Evolutionary conservation across 1,139 yeast genomes (phyloP), one percentile per base, ranked within the genome.

Genomic region (Sugiyamaella xylanicola): DNA sequence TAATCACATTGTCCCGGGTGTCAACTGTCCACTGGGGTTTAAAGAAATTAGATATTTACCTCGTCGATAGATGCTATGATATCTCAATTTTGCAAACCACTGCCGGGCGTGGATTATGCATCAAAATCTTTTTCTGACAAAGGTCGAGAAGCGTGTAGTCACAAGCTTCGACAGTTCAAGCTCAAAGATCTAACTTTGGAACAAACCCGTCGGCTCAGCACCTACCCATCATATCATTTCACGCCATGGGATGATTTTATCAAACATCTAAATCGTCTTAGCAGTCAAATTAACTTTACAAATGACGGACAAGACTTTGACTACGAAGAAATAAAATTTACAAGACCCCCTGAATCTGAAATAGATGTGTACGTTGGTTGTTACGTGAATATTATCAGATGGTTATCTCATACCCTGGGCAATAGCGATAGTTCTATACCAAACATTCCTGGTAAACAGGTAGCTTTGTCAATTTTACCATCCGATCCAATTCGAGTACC

Each of bases 301-400:
- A 13, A 20, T 8, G 17, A 21, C 15, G 20, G 13, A 9, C 19
- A n/a, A 7, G 16, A 29, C 22, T 47, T 46, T 32, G 55, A 52
- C 35, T 40, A 42, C 37, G 55, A 52, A 13, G 48, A 45, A 36
- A 35, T 53, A n/a, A 29, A 27, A 17, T 53, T 53, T 25, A 36
- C 56, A 11, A 22, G 48, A 22, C 51, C 43, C 4, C 40, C 41
- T 5, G 27, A 32, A 19, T 42, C 56, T 4, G 39, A 37, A 4
- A 29, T 37, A n/a, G 56, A 53, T 35, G 42, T 53, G 2, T 36
- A 42, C n/a, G 35, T 43, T 15, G 56, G 56, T 13, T 42, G 50
- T 36, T 43, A 27, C 13, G 56, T 53, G 21, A 53, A 53, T 43
- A 51, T 53, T 2, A 8, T 43, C 11, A 19, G 56, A 21, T 53